Evolutionary conservation across 192 early-diverging fungal species (phyloP).

Genomic region (Entrophospora sp.): DNA sequence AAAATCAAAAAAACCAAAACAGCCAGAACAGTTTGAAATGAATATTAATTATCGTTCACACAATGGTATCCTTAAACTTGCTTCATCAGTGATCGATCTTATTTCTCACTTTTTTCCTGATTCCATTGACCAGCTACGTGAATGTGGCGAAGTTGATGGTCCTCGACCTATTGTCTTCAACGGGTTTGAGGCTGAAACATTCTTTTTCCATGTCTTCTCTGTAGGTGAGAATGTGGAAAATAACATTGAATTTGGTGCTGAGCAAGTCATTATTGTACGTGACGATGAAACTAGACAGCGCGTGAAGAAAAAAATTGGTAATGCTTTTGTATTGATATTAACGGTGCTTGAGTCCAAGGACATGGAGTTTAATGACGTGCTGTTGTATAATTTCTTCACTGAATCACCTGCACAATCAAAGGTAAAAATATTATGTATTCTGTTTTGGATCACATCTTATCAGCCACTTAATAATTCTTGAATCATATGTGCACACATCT

Average conservation of each 20-base stretch:
- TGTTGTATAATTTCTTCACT: conserved; percentile 19
- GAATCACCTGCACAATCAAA: conserved; percentile 1
- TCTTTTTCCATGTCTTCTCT: background rate
- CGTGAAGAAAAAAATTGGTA: background rate
- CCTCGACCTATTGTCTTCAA: background rate
- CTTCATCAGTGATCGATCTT: conserved; percentile 7
- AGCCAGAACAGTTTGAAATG: conserved; percentile 9
- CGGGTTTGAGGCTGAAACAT: background rate
- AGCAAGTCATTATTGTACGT: conserved; percentile 15
- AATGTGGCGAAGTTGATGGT: background rate
- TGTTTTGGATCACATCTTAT: background rate
- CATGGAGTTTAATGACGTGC: conserved; percentile 17
- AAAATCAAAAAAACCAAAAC: too few species aligned
- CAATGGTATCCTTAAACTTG: conserved; percentile 11
- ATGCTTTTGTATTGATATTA: background rate
- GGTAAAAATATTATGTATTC: background rate
- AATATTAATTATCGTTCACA: conserved; percentile 14
- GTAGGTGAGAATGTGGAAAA: background rate
- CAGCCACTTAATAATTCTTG: background rate
- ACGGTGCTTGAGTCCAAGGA: conserved; percentile 8
- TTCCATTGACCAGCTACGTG: background rate
- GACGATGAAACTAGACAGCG: background rate
- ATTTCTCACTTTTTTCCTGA: conserved; percentile 4
- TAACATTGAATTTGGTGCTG: conserved; percentile 10
- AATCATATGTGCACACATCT: background rate